phyloP scores from a whole-genome alignment of 495 filamentous ascomycete species.

The Daldinia bambusicola region DNA sequence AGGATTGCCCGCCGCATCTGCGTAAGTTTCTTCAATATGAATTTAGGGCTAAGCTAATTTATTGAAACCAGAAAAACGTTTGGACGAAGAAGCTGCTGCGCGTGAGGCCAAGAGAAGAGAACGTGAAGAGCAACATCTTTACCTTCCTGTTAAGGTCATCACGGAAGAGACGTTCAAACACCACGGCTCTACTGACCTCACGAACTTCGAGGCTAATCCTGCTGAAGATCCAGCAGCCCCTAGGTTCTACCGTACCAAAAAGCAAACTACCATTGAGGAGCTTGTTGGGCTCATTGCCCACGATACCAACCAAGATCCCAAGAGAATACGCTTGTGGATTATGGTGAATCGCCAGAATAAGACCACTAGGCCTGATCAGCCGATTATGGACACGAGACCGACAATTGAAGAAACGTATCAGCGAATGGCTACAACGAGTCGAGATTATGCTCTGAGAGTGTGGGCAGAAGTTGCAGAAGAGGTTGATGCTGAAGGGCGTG shows the following conservation, averaged over 20 bases:
- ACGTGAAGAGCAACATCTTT: slow-evolving; percentile 91
- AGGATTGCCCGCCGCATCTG: slow-evolving; percentile 86
- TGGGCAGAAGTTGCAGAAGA: slow-evolving; percentile 83
- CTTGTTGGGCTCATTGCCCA: slow-evolving; percentile 74
- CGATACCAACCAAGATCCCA: slow-evolving; percentile 70
- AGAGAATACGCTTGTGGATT: slow-evolving; percentile 83
- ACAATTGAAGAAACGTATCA: slow-evolving; percentile 82
- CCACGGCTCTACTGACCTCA: slow-evolving; percentile 88
- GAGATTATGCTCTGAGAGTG: slow-evolving; percentile 78
- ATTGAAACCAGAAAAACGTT: slow-evolving; percentile 63
- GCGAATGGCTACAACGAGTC: slow-evolving; percentile 66
- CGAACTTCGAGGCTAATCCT: slow-evolving; percentile 69
- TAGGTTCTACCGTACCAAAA: slow-evolving; percentile 73
- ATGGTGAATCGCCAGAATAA: slow-evolving; percentile 99
- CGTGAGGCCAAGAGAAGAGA: slow-evolving; percentile 82
- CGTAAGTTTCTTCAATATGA: slow-evolving; percentile 57
- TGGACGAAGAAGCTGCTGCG: slow-evolving; percentile 83
- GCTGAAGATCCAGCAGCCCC: slow-evolving; percentile 68
- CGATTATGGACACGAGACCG: slow-evolving; percentile 78
- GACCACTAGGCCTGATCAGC: slow-evolving; percentile 88
- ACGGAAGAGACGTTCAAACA: slow-evolving; percentile 80
- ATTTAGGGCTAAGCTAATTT: slow-evolving; percentile 46
- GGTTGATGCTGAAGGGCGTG: slow-evolving; percentile 68
- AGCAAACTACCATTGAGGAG: slow-evolving; percentile 76
- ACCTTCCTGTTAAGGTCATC: slow-evolving; percentile 82